Percentiles rank a stretch among this genome's conserved stretches.
Conservation (phyloP, 2,329 filamentous ascomycete genomes). For the Endothia cerciana region DNA sequence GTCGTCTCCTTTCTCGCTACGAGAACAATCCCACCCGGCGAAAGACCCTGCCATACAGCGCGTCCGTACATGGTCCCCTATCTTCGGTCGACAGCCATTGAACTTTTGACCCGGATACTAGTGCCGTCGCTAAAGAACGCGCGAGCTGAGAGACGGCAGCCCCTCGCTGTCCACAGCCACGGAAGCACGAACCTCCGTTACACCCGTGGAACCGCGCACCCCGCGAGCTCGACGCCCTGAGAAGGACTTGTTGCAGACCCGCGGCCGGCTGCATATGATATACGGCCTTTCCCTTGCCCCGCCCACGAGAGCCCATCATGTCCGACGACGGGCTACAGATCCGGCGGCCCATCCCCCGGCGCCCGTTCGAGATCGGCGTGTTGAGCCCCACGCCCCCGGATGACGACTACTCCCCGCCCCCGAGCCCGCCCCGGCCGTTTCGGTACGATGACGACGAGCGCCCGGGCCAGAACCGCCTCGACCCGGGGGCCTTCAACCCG, state of each 20-base stretch:
- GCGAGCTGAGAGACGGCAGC: no score
- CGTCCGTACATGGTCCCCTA: neutral
- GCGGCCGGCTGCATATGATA: constrained; percentile 10
- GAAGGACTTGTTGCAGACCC: neutral
- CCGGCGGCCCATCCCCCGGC: constrained; percentile 71
- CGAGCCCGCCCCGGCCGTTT: constrained; percentile 43
- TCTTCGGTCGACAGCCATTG: neutral
- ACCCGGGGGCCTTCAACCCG: constrained; percentile 36
- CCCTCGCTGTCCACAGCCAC: neutral
- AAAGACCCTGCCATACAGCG: neutral
- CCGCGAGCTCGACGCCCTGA: neutral
- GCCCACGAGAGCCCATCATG: constrained; percentile 36
- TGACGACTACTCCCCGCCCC: constrained; percentile 37
- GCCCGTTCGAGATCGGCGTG: constrained; percentile 67
- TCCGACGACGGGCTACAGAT: constrained; percentile 56
- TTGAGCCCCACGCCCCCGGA: constrained; percentile 50
- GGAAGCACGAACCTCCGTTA: neutral
- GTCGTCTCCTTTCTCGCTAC: neutral
- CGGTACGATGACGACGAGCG: constrained; percentile 53
- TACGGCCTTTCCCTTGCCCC: constrained; percentile 8
- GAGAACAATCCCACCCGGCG: neutral
- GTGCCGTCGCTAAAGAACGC: neutral
- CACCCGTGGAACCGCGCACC: neutral
- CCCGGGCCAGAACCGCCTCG: constrained; percentile 42
- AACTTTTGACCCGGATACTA: neutral